Evolutionary conservation across 306 rosid genomes (phyloP), one percentile per base, ranked within the genome.

Genomic region (Pueraria montana): DNA sequence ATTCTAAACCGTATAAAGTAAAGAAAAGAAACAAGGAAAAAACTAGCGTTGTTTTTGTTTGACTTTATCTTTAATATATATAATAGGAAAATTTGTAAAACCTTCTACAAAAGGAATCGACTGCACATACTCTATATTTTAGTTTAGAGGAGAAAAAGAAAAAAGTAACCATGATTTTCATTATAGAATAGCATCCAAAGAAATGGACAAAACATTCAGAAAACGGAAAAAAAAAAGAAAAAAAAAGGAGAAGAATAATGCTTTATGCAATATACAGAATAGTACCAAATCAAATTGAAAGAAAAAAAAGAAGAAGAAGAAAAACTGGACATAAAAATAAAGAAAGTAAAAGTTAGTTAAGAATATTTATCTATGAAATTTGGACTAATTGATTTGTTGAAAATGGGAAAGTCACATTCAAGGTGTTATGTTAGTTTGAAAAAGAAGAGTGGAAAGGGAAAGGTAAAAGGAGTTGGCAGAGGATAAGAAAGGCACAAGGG

Each of bases 401-500:
- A 49, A 52, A 52, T 6, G 20, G 20, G 64, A 13, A 69, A 67
- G 80, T 86, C 80, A 11, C 21, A 67, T 23, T 84, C 79, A 75
- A n/a, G 56, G 80, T 32, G 10, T 68, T 84, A 40, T 8, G 79
- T 42, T 77, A 40, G 83, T 34, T 78, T 67, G 82, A 72, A 78
- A 66, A 42, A 50, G 32, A 78, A 82, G 43, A 18, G 0, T 9
- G 8, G 68, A 63, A 76, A 72, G 64, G 23, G 72, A 86, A 72
- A 53, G 84, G 38, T 4, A 14, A 53, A 18, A 86, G n/a, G 30
- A 83, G 61, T 53, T 36, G 73, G 83, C 64, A n/a, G n/a, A n/a
- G n/a, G n/a, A n/a, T n/a, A n/a, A n/a, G n/a, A 27, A 77, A 70
- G 73, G 55, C 97, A 88, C 77, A 85, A 84, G 88, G 21, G 58